Evolutionary conservation across 768 basidiomycete genomes (phyloP), one percentile per base, ranked within the genome.

Genomic region (Tylopilus intermedius): DNA sequence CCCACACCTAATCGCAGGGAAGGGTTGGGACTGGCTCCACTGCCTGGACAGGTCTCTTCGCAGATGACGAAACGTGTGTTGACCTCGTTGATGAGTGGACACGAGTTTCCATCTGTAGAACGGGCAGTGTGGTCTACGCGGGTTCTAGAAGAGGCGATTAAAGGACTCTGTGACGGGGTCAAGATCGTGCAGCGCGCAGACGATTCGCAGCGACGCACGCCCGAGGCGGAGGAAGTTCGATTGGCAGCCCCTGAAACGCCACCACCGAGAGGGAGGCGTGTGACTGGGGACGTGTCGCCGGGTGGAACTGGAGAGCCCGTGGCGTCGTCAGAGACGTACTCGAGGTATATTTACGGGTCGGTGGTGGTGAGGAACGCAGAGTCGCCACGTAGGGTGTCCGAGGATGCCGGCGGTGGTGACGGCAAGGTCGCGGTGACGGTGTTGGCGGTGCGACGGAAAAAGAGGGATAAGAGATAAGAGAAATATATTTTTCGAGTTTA

Each of bases 61-160:
- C 79, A 82, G 58, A 75, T 92, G 58, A 77, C 84, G 60, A 82
- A 83, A 62, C 84, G 93, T 18, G 72, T 96, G 21, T 65, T 88
- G 60, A 74, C 77, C 22, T 80, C 82, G 46, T 73, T 95, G 58
- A 74, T 83, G 67, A 88, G 77, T 21, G 81, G 84, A 37, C 80
- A 87, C 58, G 90, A 94, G 67, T 94, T 94, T 68, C 83, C 84
- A 35, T 83, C 79, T 8, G 64, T 69, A 10, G 83, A 84, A 49
- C 77, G 81, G 50, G 79, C 87, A 15, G 67, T 80, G 54, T 79
- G 82, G 61, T 86, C 80, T 14, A 91, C 89, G 26, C 82, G 83
- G 64, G 79, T 83, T 39, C 71, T 94, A 60, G 83, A 89, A 67
- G 75, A 75, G 30, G 74, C 82, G 11, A 82, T 91, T 55, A 76